Conservation (phyloP, 2,329 filamentous ascomycete species). For the Juglanconis oblonga region DNA sequence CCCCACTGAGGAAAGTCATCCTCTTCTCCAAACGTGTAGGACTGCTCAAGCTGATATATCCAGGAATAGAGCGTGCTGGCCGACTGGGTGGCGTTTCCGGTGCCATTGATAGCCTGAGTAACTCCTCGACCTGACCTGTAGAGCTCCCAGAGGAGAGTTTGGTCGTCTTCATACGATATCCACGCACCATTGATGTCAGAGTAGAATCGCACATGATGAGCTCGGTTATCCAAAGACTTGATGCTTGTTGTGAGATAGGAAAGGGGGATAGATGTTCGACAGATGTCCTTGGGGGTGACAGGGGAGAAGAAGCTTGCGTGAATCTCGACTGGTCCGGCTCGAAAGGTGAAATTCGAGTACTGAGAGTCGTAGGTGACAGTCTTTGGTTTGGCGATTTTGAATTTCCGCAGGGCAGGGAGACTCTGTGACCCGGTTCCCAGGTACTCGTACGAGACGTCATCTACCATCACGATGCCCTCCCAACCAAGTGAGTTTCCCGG, state of each 20-base stretch:
- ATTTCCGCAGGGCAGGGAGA: constrained; percentile 30
- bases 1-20: constrained; percentile 52
- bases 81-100: not conserved
- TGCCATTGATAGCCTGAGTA: constrained; percentile 39
- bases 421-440: constrained; percentile 40
- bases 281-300: constrained; percentile 71
- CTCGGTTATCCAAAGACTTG: constrained; percentile 49
- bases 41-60: constrained; percentile 11
- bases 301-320: constrained; percentile 60
- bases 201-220: constrained; percentile 52
- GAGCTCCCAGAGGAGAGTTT: constrained; percentile 65
- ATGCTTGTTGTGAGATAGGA: constrained; percentile 70
- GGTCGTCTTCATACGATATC: constrained; percentile 68
- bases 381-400: constrained; percentile 17
- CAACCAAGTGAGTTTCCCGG: constrained; percentile 15
- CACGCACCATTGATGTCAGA: constrained; percentile 69
- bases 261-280: constrained; percentile 74
- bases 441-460: constrained; percentile 35
- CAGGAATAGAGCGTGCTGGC: constrained; percentile 16
- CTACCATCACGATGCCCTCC: constrained; percentile 20
- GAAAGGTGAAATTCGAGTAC: constrained; percentile 23
- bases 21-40: constrained; percentile 18
- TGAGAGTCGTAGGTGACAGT: constrained; percentile 22
- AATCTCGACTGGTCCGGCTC: constrained; percentile 32
- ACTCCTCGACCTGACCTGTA: constrained; percentile 26